phyloP scores from a whole-genome alignment of 768 basidiomycete species.

The Artomyces pyxidatus region DNA sequence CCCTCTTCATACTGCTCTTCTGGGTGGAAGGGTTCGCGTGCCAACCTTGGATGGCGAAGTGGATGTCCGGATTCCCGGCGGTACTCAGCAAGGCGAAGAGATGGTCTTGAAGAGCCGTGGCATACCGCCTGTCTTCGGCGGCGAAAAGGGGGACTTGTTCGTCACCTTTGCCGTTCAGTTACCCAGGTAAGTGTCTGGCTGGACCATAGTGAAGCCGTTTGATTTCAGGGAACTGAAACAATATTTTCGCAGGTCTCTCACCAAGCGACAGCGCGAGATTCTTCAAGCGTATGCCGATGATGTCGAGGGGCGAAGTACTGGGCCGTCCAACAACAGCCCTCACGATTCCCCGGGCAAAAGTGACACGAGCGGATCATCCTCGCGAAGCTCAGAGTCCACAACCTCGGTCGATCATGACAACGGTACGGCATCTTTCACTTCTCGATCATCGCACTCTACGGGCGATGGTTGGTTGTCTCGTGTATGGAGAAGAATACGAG shows the following conservation, averaged over 20 bases:
- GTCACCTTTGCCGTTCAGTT: conserved; percentile 83
- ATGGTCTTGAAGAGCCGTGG: conserved; percentile 90
- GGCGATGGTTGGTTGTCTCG: conserved; percentile 62
- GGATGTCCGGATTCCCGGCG: conserved; percentile 84
- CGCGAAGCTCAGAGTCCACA: neutral
- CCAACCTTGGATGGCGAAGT: conserved; percentile 95
- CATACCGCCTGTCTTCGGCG: conserved; percentile 50
- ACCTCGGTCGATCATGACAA: conserved; percentile 36
- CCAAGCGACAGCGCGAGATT: conserved; percentile 77
- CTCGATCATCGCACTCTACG: conserved; percentile 40
- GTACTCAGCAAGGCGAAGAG: conserved; percentile 96
- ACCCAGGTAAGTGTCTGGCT: conserved; percentile 62
- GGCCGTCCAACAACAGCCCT: conserved; percentile 17
- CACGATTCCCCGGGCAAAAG: conserved; percentile 15
- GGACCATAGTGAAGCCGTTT: too few species aligned
- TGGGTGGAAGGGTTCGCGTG: conserved; percentile 90
- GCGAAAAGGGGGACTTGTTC: conserved; percentile 75
- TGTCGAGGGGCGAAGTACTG: conserved; percentile 58
- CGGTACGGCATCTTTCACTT: conserved; percentile 70
- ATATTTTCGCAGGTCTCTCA: conserved; percentile 54
- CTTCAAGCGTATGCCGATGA: conserved; percentile 89
- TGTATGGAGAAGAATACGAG: conserved; percentile 58
- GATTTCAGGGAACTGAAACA: conserved; percentile 1
- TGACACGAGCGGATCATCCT: conserved; percentile 17
- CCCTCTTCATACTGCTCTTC: conserved; percentile 82